Conservation (phyloP, 306 rosid genomes). For the Rosa rugosa region DNA sequence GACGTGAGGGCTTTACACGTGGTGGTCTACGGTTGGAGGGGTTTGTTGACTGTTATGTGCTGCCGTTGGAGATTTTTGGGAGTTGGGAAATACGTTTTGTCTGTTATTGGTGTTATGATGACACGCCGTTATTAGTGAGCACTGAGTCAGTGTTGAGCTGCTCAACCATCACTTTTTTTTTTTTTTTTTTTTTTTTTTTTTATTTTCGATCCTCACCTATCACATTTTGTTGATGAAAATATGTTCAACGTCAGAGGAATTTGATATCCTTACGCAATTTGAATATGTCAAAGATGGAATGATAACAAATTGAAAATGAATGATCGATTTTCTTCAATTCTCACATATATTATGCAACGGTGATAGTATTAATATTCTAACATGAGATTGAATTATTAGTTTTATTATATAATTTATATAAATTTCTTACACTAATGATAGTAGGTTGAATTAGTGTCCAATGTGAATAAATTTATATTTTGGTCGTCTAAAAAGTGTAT, state of each 20-base stretch:
- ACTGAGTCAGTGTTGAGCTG: neutral
- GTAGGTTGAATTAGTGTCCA: too few species aligned
- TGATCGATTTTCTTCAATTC: neutral
- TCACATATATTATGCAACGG: neutral
- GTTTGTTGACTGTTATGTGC: slow-evolving; percentile 18
- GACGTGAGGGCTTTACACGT: slow-evolving; percentile 17
- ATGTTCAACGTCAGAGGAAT: neutral
- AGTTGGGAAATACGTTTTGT: slow-evolving; percentile 14
- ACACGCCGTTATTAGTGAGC: neutral
- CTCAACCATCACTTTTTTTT: neutral
- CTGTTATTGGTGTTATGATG: neutral
- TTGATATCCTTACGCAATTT: neutral
- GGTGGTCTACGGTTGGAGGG: neutral
- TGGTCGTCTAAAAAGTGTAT: too few species aligned
- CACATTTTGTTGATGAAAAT: neutral
- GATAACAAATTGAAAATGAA: neutral
- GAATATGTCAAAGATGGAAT: neutral
- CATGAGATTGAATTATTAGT: neutral
- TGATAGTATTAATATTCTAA: neutral
- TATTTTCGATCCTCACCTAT: neutral
- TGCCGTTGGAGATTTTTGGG: neutral
- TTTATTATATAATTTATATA: too few species aligned
- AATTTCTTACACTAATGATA: too few species aligned
- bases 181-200: neutral
- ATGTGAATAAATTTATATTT: too few species aligned